Conservation (phyloP, 2,329 filamentous ascomycete genomes). For the Keithomyces neogunnii region DNA sequence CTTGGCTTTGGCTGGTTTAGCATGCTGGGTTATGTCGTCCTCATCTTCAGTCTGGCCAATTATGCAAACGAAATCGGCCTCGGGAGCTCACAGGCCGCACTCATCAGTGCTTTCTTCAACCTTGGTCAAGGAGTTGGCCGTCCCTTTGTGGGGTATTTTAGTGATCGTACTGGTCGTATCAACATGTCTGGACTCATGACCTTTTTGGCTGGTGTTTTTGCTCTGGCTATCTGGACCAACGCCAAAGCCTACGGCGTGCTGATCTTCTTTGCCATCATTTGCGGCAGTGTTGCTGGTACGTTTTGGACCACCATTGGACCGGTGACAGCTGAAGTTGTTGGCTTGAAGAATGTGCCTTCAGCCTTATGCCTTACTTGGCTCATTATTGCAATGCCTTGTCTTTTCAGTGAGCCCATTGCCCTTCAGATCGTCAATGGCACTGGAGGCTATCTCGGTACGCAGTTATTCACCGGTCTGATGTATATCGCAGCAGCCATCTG, state of each 20-base stretch:
- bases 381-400: slow-evolving; percentile 59
- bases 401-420: slow-evolving; percentile 58
- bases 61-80: slow-evolving; percentile 64
- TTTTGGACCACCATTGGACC: slow-evolving; percentile 64
- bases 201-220: slow-evolving; percentile 53
- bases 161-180: slow-evolving; percentile 60
- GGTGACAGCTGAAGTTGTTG: slow-evolving; percentile 66
- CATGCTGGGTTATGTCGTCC: slow-evolving; percentile 65
- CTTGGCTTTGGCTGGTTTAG: slow-evolving; percentile 62
- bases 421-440: slow-evolving; percentile 40
- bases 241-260: slow-evolving; percentile 55
- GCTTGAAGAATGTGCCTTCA: slow-evolving; percentile 58
- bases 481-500: slow-evolving; percentile 40
- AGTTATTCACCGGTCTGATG: slow-evolving; percentile 53
- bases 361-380: slow-evolving; percentile 65
- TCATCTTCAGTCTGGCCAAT: slow-evolving; percentile 69
- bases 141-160: slow-evolving; percentile 64
- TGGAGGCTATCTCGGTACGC: slow-evolving; percentile 41
- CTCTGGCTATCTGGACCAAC: slow-evolving; percentile 66
- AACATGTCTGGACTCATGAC: slow-evolving; percentile 64
- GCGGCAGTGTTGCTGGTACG: slow-evolving; percentile 61
- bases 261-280: slow-evolving; percentile 63
- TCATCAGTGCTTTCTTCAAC: slow-evolving; percentile 68
- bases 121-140: slow-evolving; percentile 58
- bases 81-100: slow-evolving; percentile 55